A percentile compares a stretch with the other conserved stretches of the same genome.
Evolutionary conservation across 805 yeast species (phyloP).

Genomic region (Candida glaebosa): DNA sequence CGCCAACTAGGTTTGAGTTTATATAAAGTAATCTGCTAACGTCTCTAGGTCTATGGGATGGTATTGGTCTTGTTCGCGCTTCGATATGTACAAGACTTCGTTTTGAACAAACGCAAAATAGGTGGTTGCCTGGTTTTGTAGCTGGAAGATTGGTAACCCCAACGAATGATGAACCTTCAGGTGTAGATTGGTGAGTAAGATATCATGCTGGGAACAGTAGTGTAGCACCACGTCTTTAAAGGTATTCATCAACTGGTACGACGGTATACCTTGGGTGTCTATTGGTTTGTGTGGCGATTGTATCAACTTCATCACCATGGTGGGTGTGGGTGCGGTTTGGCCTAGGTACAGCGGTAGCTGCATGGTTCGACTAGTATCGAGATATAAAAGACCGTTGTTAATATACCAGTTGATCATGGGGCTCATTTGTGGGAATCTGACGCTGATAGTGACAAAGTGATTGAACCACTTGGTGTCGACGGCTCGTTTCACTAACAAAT

Average conservation of each 20-base stretch:
- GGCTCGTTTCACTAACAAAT: conserved; percentile 5
- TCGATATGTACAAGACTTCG: conserved; percentile 57
- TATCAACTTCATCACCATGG: neutral
- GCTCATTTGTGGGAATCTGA: neutral
- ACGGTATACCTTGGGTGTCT: conserved; percentile 37
- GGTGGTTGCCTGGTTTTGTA: conserved; percentile 22
- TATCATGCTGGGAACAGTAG: conserved; percentile 50
- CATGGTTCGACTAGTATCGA: neutral
- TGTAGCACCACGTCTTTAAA: conserved; percentile 66
- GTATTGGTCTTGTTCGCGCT: conserved; percentile 22
- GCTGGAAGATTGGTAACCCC: conserved; percentile 45
- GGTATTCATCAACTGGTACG: conserved; percentile 41
- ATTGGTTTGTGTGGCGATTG: conserved; percentile 1
- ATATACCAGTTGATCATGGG: conserved; percentile 11
- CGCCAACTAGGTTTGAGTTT: too few relatives aligned
- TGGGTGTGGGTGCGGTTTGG: neutral
- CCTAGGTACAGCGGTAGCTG: conserved; percentile 6
- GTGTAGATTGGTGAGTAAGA: conserved; percentile 36
- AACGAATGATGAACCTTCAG: conserved; percentile 25
- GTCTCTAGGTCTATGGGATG: conserved; percentile 42
- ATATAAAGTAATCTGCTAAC: conserved; percentile 11
- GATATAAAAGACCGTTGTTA: conserved; percentile 6
- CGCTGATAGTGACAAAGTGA: neutral
- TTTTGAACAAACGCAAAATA: conserved; percentile 51
- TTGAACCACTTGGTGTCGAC: neutral